Base-by-base conservation (phyloP, 176 grass and related monocot species). In the Phragmites australis region DNA sequence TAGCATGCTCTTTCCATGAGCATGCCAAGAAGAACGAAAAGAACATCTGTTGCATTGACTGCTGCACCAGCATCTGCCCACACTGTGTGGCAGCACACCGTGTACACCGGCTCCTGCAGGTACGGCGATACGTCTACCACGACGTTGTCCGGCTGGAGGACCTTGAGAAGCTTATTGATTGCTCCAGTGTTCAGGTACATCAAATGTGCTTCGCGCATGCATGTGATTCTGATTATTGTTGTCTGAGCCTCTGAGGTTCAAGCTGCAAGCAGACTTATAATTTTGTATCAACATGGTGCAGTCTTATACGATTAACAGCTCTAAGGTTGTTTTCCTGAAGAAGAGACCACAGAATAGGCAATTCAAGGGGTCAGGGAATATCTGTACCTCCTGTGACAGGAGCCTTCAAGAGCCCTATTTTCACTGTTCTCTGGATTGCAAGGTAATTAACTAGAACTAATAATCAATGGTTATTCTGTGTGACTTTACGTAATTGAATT, bases 251-350 rank as follows among this genome's bases (percentile, higher is more conserved):
- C 65, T 71, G 72, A 50, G 51, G 77, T 46, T 67, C 49, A 65
- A 66, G 48, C 66, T 78, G 78, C 39, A 77, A 71, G 77, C 27
- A 57, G 48, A 47, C 48, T 89, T 80, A 67, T 41, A 78, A 82
- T 85, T 82, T 27, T 64, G 67, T 86, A 50, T 77, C 42, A 39
- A 43, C 69, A 49, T 86, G 75, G 72, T 85, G 89, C 90, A 97
- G 94, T 85, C 94, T 53, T 97, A 97, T 77, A 97, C 90, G 31
- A 97, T 97, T 70, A 97, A 97, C 87, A 97, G 92, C 63, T 97
- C 94, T 68, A 97, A 97, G 72, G 94, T 94, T 39, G 92, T 97
- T 81, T 97, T 97, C 87, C 77, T 97, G 77, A 97, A 94, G 89
- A 97, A 97, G 69, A 92, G 94, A 75, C 94, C 94, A 55, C 94